A percentile compares a stretch with the other conserved stretches of the same genome.
Evolutionary conservation across 2,329 filamentous ascomycete species (phyloP).

Genomic region (Mycosphaerelloides madeirae): DNA sequence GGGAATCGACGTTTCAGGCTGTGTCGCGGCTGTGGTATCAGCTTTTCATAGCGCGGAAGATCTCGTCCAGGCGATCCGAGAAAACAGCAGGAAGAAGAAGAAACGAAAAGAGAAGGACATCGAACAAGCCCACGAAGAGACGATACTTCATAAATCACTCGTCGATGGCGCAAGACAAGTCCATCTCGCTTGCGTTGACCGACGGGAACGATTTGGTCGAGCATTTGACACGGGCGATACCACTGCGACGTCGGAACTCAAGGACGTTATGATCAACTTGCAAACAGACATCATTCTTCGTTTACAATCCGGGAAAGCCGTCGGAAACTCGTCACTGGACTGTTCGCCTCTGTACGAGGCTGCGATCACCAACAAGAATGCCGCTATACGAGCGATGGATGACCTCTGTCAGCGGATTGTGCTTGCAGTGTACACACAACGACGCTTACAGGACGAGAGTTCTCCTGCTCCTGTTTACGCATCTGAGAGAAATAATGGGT

Average conservation of each 20-base stretch:
- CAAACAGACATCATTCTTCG: slow-evolving; percentile 39
- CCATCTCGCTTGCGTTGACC: slow-evolving; percentile 30
- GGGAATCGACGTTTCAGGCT: slow-evolving; percentile 35
- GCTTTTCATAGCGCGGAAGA: slow-evolving; percentile 42
- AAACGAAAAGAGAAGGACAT: slow-evolving; percentile 17
- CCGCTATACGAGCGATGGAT: slow-evolving; percentile 27
- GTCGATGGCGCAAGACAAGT: slow-evolving; percentile 35
- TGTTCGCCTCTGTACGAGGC: slow-evolving; percentile 35
- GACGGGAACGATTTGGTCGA: slow-evolving; percentile 35
- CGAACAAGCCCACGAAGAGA: slow-evolving; percentile 34
- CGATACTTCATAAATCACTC: slow-evolving; percentile 37
- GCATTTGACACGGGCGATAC: slow-evolving; percentile 37
- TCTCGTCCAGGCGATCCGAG: slow-evolving; percentile 34
- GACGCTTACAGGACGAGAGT: too few species aligned
- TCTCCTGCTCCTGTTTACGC: too few species aligned
- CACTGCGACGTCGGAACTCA: slow-evolving; percentile 23
- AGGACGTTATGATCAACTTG: slow-evolving; percentile 37
- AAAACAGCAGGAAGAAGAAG: slow-evolving; percentile 21
- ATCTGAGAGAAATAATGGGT: too few species aligned
- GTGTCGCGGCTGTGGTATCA: slow-evolving; percentile 40
- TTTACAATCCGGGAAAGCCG: slow-evolving; percentile 35
- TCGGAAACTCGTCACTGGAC: slow-evolving; percentile 33
- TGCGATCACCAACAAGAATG: slow-evolving; percentile 18
- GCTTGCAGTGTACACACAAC: background rate
- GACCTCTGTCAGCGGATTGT: slow-evolving; percentile 21